These are phyloP conservation scores for Rhizopus arrhizus DNA, from an alignment of 371 early-diverging fungal species.

Conservation along the genomic window DNA sequence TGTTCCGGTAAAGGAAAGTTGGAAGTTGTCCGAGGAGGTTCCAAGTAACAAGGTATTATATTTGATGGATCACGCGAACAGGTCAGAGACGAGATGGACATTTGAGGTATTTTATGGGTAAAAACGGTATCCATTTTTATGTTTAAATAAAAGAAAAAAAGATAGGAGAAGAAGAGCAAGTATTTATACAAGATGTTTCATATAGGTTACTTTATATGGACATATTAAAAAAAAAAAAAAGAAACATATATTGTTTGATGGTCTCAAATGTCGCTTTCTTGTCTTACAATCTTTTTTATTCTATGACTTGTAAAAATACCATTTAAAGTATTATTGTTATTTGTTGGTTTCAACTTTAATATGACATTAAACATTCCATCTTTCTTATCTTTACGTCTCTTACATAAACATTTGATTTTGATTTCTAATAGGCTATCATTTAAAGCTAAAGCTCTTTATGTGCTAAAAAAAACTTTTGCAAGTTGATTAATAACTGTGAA, in stretches of 20 bases:
- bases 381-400: background rate
- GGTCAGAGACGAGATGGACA: constrained; percentile 34
- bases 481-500: no score
- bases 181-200: no score
- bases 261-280: background rate
- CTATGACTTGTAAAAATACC: constrained; percentile 12
- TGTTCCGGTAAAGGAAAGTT: background rate
- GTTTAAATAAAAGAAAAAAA: background rate
- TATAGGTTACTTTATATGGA: no score
- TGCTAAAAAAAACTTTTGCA: no score
- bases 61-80: background rate
- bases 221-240: background rate
- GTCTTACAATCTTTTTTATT: background rate
- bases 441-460: no score
- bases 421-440: no score
- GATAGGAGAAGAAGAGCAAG: background rate
- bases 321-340: constrained; percentile 43
- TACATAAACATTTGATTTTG: no score
- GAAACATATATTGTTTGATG: background rate
- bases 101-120: constrained; percentile 2
- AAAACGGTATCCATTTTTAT: background rate
- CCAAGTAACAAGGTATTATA: background rate
- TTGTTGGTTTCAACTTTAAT: constrained; percentile 38
- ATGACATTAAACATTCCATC: constrained; percentile 17
- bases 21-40: no score